These are phyloP conservation scores for Obba rivulosa DNA, from an alignment of 768 basidiomycete genomes.

Conservation along the genomic window DNA sequence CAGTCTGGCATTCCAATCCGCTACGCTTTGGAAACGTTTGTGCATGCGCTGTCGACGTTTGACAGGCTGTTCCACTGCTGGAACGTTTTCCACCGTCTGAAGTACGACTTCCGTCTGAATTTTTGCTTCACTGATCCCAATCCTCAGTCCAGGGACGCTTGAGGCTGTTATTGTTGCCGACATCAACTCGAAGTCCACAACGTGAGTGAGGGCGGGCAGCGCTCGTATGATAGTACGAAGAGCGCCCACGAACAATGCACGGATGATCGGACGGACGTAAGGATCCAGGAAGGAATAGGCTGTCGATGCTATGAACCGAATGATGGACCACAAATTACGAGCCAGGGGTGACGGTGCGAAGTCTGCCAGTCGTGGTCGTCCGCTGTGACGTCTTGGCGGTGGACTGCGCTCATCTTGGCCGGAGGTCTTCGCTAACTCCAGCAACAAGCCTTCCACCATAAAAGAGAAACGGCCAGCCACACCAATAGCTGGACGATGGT, in stretches of 20 bases:
- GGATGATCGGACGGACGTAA: slow-evolving; percentile 54
- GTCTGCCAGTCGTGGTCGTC: slow-evolving; percentile 31
- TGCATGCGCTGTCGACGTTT: slow-evolving; percentile 1
- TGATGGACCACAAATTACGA: slow-evolving; percentile 26
- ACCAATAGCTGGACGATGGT: slow-evolving; percentile 44
- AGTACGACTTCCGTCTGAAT: slow-evolving; percentile 54
- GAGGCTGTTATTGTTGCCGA: slow-evolving; percentile 46
- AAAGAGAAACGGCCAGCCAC: slow-evolving; percentile 55
- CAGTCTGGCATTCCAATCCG: slow-evolving; percentile 60
- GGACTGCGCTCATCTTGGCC: background rate
- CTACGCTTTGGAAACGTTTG: slow-evolving; percentile 39
- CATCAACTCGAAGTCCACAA: slow-evolving; percentile 63
- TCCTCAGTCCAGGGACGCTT: slow-evolving; percentile 44
- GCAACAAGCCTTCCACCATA: slow-evolving; percentile 53
- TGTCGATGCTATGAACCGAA: slow-evolving; percentile 15
- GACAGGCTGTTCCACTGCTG: no score
- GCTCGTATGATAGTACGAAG: slow-evolving; percentile 57
- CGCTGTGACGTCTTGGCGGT: background rate
- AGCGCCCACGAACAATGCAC: slow-evolving; percentile 45
- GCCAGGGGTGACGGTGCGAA: slow-evolving; percentile 32
- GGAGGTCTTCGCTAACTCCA: slow-evolving; percentile 39
- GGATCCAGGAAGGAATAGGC: slow-evolving; percentile 50
- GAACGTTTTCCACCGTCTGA: slow-evolving; percentile 40
- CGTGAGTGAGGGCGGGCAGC: slow-evolving; percentile 64
- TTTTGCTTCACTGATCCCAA: slow-evolving; percentile 45